phyloP scores from a whole-genome alignment of 2,329 filamentous ascomycete species.

The Colletotrichum noveboracense region DNA sequence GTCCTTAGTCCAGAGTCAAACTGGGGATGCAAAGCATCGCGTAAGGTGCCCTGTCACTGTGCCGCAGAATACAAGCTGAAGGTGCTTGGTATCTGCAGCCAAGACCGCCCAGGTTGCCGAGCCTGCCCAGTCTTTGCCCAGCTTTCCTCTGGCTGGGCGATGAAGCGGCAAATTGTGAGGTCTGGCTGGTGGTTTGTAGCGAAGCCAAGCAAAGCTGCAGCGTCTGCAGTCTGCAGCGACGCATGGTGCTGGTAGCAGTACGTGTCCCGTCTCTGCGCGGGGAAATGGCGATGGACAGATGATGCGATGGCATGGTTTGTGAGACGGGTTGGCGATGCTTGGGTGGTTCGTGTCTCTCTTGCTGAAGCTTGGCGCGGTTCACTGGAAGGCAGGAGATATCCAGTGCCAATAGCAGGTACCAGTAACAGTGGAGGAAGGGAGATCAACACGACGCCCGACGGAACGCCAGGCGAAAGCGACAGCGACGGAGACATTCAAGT shows the following conservation, averaged over 20 bases:
- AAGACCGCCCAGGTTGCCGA: constrained; percentile 14
- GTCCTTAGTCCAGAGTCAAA: neutral
- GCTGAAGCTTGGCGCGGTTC: constrained; percentile 5
- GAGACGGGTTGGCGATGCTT: constrained; percentile 6
- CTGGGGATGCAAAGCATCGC: neutral
- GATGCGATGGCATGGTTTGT: constrained; percentile 16
- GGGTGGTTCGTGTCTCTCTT: neutral
- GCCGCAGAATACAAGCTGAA: neutral
- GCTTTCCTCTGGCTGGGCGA: constrained; percentile 2
- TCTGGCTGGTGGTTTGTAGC: neutral
- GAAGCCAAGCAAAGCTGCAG: neutral
- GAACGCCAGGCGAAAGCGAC: neutral
- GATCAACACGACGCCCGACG: neutral
- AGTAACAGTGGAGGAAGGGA: neutral
- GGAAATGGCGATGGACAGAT: neutral
- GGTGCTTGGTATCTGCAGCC: constrained; percentile 20
- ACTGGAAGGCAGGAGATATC: neutral
- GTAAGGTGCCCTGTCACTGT: neutral
- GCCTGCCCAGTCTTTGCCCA: constrained; percentile 6
- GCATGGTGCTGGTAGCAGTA: neutral
- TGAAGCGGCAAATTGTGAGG: constrained; percentile 13
- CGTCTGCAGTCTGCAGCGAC: neutral
- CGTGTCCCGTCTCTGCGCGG: neutral
- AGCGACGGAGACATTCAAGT: neutral
- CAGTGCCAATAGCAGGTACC: neutral